Percentiles rank a stretch among this genome's conserved stretches.
Conservation (phyloP, 2,329 filamentous ascomycete genomes). For the Aspergillus sp. region DNA sequence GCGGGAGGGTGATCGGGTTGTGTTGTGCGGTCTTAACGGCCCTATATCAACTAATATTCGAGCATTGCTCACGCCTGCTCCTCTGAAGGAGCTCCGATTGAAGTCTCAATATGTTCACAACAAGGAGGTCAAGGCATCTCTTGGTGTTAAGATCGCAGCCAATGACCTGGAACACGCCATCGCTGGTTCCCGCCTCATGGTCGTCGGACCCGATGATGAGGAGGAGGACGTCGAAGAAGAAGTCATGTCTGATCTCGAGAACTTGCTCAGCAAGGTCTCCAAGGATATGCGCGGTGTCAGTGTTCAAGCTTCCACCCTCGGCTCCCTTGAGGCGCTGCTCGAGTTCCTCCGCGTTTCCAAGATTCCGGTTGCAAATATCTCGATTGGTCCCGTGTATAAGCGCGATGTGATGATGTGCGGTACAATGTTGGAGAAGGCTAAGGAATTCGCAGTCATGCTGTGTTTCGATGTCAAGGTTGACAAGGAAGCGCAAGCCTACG, state of each 20-base stretch:
- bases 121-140: slow-evolving; percentile 96
- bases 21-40: slow-evolving; percentile 94
- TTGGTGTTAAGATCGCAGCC: slow-evolving; percentile 98
- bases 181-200: slow-evolving; percentile 89
- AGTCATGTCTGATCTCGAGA: slow-evolving; percentile 91
- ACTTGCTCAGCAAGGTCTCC: slow-evolving; percentile 85
- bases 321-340: slow-evolving; percentile 90
- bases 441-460: slow-evolving; percentile 97
- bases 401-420: slow-evolving; percentile 93
- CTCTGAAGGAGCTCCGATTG: slow-evolving; percentile 88
- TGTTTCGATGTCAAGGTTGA: slow-evolving; percentile 99
- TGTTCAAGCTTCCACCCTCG: slow-evolving; percentile 94
- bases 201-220: slow-evolving; percentile 92
- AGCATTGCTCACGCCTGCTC: slow-evolving; percentile 87
- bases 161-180: slow-evolving; percentile 95
- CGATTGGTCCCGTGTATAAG: slow-evolving; percentile 96
- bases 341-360: slow-evolving; percentile 96
- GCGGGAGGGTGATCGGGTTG: slow-evolving; percentile 88
- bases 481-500: slow-evolving; percentile 88
- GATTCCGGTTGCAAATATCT: slow-evolving; percentile 96
- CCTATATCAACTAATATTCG: slow-evolving; percentile 93
- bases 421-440: slow-evolving; percentile 93
- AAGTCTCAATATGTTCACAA: slow-evolving; percentile 98
- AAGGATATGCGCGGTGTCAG: slow-evolving; percentile 92
- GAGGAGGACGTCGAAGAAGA: slow-evolving; percentile 97